Base-by-base conservation (phyloP, 345 rosid species). In the Cardamine chenopodiifolia region DNA sequence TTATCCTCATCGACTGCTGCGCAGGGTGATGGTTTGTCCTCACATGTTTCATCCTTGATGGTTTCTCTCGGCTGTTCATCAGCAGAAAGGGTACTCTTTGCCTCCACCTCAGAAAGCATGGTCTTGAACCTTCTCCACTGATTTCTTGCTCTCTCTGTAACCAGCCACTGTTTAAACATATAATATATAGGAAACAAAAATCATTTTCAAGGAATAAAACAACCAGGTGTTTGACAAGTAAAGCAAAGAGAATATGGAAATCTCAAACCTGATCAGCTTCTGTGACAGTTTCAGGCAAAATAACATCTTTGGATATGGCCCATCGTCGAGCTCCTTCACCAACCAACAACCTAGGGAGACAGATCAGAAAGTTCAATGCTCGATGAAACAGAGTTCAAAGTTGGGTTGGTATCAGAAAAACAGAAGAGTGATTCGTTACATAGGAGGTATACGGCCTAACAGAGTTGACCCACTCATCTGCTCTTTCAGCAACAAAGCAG, bases 401-500 rank as follows among this genome's bases (percentile, higher is more conserved):
- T 6, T 25, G 66, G 20, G n/a, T 15, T 23, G 14, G 20, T 64
- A 45, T 55, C 2, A 56, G 74, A 62, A 63, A 10, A 7, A 66
- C 74, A 60, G 39, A 29, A 54, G 15, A 70, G 57, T 11, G 45
- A 68, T 66, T 49, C 18, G 26, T 87, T 87, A 95, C 97, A 95
- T 90, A 44, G 99, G 99, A 70, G 95, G 88, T 76, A 95, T 82
- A 82, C 96, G 92, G 78, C 96, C 99, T 86, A 92, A 81, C 58
- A 85, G 59, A 14, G 87, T 77, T 63, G 90, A 83, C 17, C 89
- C 90, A 49, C n/a, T 71, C 75, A 83, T 79, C 75, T 92, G 97
- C 75, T 90, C 96, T 80, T 89, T 90, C 79, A 87, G 80, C 83
- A 95, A 81, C 35, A 80, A 80, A 53, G 92, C 84, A 74, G 96